A percentile compares a stretch with the other conserved stretches of the same genome.
These are phyloP conservation scores for Plasmodium berghei DNA, from an alignment of 169 alveolate species.

Conservation along the genomic window DNA sequence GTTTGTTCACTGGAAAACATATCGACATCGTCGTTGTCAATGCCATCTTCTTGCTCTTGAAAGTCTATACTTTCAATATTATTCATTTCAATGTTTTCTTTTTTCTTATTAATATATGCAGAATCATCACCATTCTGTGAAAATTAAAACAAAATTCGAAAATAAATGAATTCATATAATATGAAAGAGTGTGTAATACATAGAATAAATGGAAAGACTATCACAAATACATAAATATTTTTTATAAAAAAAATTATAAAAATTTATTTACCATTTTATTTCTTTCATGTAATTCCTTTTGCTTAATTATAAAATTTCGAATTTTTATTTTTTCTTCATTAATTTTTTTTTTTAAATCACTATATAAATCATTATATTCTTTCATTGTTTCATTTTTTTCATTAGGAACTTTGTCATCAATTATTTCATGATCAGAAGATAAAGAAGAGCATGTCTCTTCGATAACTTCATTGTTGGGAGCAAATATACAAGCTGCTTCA, in stretches of 20 bases:
- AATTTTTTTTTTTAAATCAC: slow-evolving; percentile 80
- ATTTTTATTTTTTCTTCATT: slow-evolving; percentile 81
- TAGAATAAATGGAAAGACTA: not conserved
- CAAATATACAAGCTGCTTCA: slow-evolving; percentile 71
- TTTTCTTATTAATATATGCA: slow-evolving; percentile 18
- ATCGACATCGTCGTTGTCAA: slow-evolving; percentile 65
- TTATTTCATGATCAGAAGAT: slow-evolving; percentile 71
- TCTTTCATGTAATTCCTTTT: slow-evolving; percentile 80
- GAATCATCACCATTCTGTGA: slow-evolving; percentile 31
- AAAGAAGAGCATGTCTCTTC: slow-evolving; percentile 71
- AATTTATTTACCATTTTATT: slow-evolving; percentile 45
- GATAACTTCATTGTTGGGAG: slow-evolving; percentile 68
- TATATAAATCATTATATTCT: slow-evolving; percentile 64
- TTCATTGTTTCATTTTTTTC: slow-evolving; percentile 51
- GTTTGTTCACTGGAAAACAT: slow-evolving; percentile 67
- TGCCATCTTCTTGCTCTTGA: slow-evolving; percentile 33
- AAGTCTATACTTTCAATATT: not conserved
- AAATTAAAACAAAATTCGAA: no score
- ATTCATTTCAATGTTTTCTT: not conserved
- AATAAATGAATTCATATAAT: no score
- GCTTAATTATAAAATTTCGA: slow-evolving; percentile 81
- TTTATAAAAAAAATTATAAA: not conserved
- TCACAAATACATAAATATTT: not conserved
- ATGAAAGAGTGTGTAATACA: not conserved
- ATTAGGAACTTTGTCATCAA: slow-evolving; percentile 38